Percentiles rank a stretch among this genome's conserved stretches.
Evolutionary conservation across 345 rosid genomes (phyloP).

Genomic region (Nephelium lappaceum): DNA sequence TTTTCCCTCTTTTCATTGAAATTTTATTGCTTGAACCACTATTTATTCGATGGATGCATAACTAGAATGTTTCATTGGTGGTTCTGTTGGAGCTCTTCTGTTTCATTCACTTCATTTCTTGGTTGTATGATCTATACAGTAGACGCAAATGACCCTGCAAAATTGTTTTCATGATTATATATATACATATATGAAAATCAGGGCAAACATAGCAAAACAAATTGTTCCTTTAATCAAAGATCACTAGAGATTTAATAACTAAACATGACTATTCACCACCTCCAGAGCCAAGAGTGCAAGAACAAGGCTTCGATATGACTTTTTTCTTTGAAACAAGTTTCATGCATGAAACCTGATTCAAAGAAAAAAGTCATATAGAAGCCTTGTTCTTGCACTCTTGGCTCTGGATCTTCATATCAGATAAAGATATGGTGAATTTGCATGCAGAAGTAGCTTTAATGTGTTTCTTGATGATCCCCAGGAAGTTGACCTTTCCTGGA

Average conservation of each 20-base stretch:
- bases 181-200: too few relatives aligned
- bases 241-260: background rate
- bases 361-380: constrained; percentile 27
- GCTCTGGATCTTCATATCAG: constrained; percentile 39
- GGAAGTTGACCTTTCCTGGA: constrained; percentile 51
- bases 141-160: background rate
- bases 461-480: constrained; percentile 46
- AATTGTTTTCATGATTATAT: background rate
- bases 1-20: background rate
- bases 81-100: background rate
- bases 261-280: background rate
- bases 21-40: background rate
- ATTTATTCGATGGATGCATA: background rate
- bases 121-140: background rate
- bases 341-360: background rate
- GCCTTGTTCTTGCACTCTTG: constrained; percentile 45
- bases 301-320: too few relatives aligned
- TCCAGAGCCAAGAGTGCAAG: too few relatives aligned
- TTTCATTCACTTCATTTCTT: background rate
- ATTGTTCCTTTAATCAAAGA: background rate
- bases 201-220: background rate
- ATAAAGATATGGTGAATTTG: constrained; percentile 34
- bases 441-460: constrained; percentile 42
- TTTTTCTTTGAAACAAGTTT: too few relatives aligned
- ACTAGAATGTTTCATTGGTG: background rate